phyloP scores from a whole-genome alignment of 2,329 filamentous ascomycete genomes.

The Neurospora sp. region DNA sequence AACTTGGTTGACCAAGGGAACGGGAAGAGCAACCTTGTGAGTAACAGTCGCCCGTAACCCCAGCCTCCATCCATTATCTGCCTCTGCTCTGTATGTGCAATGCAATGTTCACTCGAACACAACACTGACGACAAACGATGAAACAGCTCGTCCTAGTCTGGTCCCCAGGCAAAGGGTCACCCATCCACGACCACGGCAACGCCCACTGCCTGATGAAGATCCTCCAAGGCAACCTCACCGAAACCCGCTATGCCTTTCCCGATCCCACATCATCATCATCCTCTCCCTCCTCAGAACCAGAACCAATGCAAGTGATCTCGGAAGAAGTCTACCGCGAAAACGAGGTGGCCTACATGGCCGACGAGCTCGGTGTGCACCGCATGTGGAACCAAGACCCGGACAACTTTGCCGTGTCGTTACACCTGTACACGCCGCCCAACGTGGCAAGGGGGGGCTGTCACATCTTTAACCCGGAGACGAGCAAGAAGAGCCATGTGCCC shows the following conservation, averaged over 20 bases:
- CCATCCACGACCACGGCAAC: slow-evolving; percentile 81
- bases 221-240: slow-evolving; percentile 65
- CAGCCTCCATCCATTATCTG: slow-evolving; percentile 2
- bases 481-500: slow-evolving; percentile 59
- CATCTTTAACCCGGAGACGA: slow-evolving; percentile 69
- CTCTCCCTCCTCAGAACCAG: slow-evolving; percentile 22
- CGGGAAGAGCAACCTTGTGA: slow-evolving; percentile 44
- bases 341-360: slow-evolving; percentile 82
- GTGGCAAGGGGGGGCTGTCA: slow-evolving; percentile 74
- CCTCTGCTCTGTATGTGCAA: slow-evolving; percentile 2
- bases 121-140: slow-evolving; percentile 7
- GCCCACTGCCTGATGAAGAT: slow-evolving; percentile 92
- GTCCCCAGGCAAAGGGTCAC: slow-evolving; percentile 72
- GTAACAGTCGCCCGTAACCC: slow-evolving; percentile 9
- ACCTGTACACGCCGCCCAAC: slow-evolving; percentile 83
- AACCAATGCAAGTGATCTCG: slow-evolving; percentile 53
- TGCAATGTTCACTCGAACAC: slow-evolving; percentile 11
- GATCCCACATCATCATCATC: slow-evolving; percentile 13
- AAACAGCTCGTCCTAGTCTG: slow-evolving; percentile 75
- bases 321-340: slow-evolving; percentile 60
- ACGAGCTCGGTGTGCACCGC: slow-evolving; percentile 76
- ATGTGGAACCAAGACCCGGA: slow-evolving; percentile 67
- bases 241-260: slow-evolving; percentile 74
- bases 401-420: slow-evolving; percentile 68
- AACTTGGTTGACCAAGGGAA: slow-evolving; percentile 89